Conservation (phyloP, 306 rosid genomes). For the Spatholobus suberectus region DNA sequence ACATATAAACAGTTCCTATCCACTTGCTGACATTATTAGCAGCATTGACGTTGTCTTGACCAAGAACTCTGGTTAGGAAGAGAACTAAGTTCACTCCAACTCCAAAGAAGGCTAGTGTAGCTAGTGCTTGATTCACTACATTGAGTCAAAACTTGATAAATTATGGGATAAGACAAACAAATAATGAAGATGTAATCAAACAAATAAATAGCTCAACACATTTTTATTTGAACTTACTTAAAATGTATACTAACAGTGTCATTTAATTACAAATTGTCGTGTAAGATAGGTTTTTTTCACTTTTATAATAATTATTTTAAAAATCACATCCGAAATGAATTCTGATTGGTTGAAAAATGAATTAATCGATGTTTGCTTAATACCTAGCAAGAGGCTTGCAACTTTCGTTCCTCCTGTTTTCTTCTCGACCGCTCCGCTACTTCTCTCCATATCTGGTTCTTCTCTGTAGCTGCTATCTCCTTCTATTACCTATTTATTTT, state of each 20-base stretch:
- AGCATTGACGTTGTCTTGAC: conserved; percentile 61
- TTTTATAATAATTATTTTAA: too few relatives aligned
- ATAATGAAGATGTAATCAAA: too few relatives aligned
- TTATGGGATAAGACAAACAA: not conserved
- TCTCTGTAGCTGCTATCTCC: conserved; percentile 38
- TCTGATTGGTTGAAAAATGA: not conserved
- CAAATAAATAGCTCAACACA: too few relatives aligned
- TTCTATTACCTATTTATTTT: conserved; percentile 42
- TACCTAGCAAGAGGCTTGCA: conserved; percentile 67
- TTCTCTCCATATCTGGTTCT: conserved; percentile 25
- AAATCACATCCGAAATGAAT: too few relatives aligned
- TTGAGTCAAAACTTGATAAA: not conserved
- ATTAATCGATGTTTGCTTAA: not conserved
- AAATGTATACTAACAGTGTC: too few relatives aligned
- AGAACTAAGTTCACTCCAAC: conserved; percentile 74
- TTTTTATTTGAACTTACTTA: too few relatives aligned
- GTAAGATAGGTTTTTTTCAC: too few relatives aligned
- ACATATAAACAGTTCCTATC: conserved; percentile 75
- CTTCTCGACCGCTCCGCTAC: conserved; percentile 26
- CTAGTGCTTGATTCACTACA: conserved; percentile 70
- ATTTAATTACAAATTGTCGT: too few relatives aligned
- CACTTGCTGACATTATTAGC: conserved; percentile 72
- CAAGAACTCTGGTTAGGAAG: conserved; percentile 69
- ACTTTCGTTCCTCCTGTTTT: conserved; percentile 56
- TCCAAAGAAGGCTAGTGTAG: conserved; percentile 74